Percentiles rank a stretch among this genome's conserved stretches.
These are phyloP conservation scores for Pycnococcus provasolii DNA, from an alignment of 139 green algal species.

Conservation along the genomic window DNA sequence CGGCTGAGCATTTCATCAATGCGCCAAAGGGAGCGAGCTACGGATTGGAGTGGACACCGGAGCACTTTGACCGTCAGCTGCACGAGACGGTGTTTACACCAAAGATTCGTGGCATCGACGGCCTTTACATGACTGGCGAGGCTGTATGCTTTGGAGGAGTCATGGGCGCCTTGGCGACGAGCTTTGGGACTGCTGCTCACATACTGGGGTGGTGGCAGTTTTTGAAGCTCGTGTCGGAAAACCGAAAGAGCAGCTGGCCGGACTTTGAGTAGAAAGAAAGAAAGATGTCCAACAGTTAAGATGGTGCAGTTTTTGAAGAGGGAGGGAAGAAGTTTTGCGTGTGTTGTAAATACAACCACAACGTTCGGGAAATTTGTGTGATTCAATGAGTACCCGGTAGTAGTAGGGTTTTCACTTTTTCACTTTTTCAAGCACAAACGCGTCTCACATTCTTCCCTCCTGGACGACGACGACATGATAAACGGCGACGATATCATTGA, in stretches of 20 bases:
- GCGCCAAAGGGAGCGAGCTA: conserved; percentile 3
- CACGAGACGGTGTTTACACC: conserved; percentile 4
- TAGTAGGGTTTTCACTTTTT: too few relatives aligned
- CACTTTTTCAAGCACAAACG: too few relatives aligned
- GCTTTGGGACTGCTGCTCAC: conserved; percentile 1
- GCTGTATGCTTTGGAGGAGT: background rate
- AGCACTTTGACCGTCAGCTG: conserved; percentile 10
- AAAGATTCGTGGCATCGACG: background rate
- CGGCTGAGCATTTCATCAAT: conserved; percentile 12
- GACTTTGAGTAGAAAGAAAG: too few relatives aligned
- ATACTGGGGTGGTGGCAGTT: background rate
- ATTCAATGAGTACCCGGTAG: too few relatives aligned
- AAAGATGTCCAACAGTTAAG: too few relatives aligned
- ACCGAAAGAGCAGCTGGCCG: background rate
- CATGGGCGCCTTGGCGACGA: background rate
- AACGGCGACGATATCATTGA: too few relatives aligned
- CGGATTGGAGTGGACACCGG: conserved; percentile 12
- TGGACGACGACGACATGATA: too few relatives aligned
- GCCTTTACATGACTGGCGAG: background rate
- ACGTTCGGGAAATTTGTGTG: too few relatives aligned
- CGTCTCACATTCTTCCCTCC: too few relatives aligned
- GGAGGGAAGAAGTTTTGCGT: too few relatives aligned
- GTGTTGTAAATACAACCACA: too few relatives aligned
- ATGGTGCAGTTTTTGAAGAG: too few relatives aligned
- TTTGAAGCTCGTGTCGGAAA: background rate